Base-by-base conservation (phyloP, 306 rosid genomes). In the Lathyrus sativus region DNA sequence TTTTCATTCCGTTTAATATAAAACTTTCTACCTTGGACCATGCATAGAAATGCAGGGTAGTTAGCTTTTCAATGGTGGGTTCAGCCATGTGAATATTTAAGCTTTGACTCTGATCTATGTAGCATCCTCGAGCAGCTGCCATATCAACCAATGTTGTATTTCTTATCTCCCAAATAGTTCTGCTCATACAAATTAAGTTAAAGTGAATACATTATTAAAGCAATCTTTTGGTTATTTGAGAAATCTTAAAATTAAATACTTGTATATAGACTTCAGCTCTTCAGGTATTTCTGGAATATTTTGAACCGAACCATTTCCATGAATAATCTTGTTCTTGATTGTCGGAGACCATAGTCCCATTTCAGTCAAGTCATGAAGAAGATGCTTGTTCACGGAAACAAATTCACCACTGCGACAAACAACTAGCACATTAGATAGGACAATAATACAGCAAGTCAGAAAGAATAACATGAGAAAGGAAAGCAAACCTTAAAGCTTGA, bases 131-230 rank as follows among this genome's bases (percentile, higher is more conserved):
- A 82, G 84, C 90, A 49, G 71, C 92, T 49, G 96, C 98, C 96
- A 91, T 91, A 70, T 91, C 98, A 13, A 91, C 96, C 74, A 89
- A 68, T 12, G 89, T 89, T 79, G 74, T 89, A 73, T 91, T 95
- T 83, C 89, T 91, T 70, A 91, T 91, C 86, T 91, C 95, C 98
- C 96, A 91, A 49, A 89, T 92, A 82, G 98, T 91, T 70, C 96
- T 91, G 88, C 38, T 19, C 75, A 74, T 64, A 66, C 31, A 53
- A 29, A 67, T 37, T 35, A 35, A 35, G 39, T 35, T 7, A 35
- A 35, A 35, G 39, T 35, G 9, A 35, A 35, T 7, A 35, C 9
- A 35, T 35, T 35, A 35, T 35, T 35, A 35, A 35, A 35, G 39
- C 9, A 35, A 35, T 35, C 2, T 7, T 35, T 35, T 35, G 39